A percentile compares a stretch with the other conserved stretches of the same genome.
phyloP scores from a whole-genome alignment of 1,284 basidiomycete species.

The Puccinia hordei region DNA sequence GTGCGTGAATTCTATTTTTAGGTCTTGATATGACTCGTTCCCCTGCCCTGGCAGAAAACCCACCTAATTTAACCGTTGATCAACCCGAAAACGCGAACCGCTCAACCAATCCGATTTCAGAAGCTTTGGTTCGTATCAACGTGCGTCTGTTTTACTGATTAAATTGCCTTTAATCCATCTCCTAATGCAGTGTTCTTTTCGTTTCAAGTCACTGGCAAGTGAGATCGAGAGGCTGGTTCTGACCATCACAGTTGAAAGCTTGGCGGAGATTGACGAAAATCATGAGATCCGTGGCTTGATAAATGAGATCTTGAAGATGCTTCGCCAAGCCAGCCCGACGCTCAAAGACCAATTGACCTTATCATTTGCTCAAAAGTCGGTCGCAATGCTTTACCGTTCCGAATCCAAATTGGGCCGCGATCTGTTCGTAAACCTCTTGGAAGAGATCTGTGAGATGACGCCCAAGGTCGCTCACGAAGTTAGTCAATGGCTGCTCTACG shows the following conservation, averaged over 20 bases:
- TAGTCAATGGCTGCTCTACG: slow-evolving; percentile 92
- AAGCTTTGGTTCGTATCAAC: slow-evolving; percentile 33
- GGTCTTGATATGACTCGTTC: slow-evolving; percentile 19
- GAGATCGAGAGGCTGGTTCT: slow-evolving; percentile 71
- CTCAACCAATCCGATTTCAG: slow-evolving; percentile 8
- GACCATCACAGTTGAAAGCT: slow-evolving; percentile 59
- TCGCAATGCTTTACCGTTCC: slow-evolving; percentile 43
- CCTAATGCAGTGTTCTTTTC: not conserved
- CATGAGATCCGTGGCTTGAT: slow-evolving; percentile 83
- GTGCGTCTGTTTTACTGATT: slow-evolving; percentile 13
- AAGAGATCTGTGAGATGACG: slow-evolving; percentile 83
- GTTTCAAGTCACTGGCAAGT: slow-evolving; percentile 57
- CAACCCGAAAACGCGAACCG: slow-evolving; percentile 13
- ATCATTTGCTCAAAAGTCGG: slow-evolving; percentile 64
- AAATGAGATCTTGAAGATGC: slow-evolving; percentile 72
- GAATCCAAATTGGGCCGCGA: slow-evolving; percentile 72
- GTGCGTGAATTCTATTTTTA: not conserved
- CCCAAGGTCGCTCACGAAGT: slow-evolving; percentile 95
- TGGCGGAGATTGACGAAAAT: slow-evolving; percentile 73
- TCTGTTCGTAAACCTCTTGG: slow-evolving; percentile 83
- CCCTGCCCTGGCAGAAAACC: not conserved
- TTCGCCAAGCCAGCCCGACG: slow-evolving; percentile 11
- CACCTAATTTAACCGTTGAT: not conserved
- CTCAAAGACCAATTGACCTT: slow-evolving; percentile 53
- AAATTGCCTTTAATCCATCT: not conserved